Base-by-base conservation (phyloP, 495 filamentous ascomycete species). In the Penicillium cinerascens region DNA sequence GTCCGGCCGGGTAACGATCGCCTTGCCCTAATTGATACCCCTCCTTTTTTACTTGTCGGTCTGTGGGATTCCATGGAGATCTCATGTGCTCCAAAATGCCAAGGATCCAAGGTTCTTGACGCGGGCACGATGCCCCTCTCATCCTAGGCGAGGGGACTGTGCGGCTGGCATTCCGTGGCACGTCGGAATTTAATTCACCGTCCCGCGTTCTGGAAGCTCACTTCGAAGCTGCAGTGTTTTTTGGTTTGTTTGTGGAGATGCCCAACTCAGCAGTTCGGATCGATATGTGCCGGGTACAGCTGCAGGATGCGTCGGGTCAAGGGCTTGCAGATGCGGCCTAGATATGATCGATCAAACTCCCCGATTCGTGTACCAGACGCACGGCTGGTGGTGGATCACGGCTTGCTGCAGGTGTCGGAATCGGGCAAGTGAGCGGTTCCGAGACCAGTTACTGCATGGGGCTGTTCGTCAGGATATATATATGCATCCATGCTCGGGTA, bases 371-470 rank as follows among this genome's bases (percentile, higher is more conserved):
- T 27, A 39, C 8, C 6, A 33, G n/a, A 52, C 35, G 47, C 59
- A 56, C 52, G 45, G 56, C 47, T 43, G 52, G 54, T 60, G 60
- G 58, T 52, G 51, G 52, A 60, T 53, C 53, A 53, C 46, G 41
- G 18, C 35, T 36, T 11, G 47, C 16, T 58, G 60, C 60, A 55
- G 15, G 25, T 49, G 43, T 51, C 47, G 33, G 35, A 35, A 52
- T 55, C 29, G 16, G 51, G 57, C 18, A 54, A 29, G 49, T 53
- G 26, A 38, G 16, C 22, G 25, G 23, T 26, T 25, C 17, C n/a
- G 37, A 16, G 37, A 18, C 29, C 9, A 33, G 11, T 10, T 33
- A 7, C 26, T 29, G 29, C 29, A 33, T 33, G 13, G 29, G 29
- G 29, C 29, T 33, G 29, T 10, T 33, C 29, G 10, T 33, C 29